Evolutionary conservation across 352 stramenopile genomes (phyloP).

Genomic region (Paralagenidium karlingii): DNA sequence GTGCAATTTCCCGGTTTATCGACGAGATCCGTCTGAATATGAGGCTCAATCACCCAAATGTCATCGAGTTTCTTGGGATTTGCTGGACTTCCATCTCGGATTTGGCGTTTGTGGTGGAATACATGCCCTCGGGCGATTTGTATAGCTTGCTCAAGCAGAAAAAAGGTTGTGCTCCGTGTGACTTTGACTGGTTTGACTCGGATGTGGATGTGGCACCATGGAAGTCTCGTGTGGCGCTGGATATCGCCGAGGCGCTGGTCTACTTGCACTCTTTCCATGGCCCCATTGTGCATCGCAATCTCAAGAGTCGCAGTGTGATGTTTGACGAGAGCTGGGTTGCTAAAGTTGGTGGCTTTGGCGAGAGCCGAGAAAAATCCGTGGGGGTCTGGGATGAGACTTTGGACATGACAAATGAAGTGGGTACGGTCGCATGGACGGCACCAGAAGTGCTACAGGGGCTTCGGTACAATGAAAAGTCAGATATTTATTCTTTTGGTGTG

Average conservation of each 20-base stretch:
- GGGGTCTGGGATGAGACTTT: conserved; percentile 10
- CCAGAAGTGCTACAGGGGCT: conserved; percentile 19
- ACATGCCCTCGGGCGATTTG: conserved; percentile 31
- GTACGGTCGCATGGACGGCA: conserved; percentile 23
- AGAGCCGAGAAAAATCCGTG: conserved; percentile 25
- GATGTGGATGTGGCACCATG: conserved; percentile 7
- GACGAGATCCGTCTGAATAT: conserved; percentile 53
- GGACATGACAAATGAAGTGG: conserved; percentile 17
- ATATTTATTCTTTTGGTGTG: conserved; percentile 23
- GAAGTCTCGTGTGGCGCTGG: conserved; percentile 27
- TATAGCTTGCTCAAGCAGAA: conserved; percentile 14
- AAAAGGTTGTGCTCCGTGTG: conserved; percentile 6
- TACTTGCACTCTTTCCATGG: conserved; percentile 35
- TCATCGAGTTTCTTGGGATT: conserved; percentile 33
- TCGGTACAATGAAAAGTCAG: conserved; percentile 5
- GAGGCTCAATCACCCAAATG: conserved; percentile 36
- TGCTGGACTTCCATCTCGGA: conserved; percentile 33
- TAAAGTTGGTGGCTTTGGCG: conserved; percentile 46
- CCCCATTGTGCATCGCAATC: conserved; percentile 34
- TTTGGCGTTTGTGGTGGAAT: conserved; percentile 31
- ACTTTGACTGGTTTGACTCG: conserved; percentile 20
- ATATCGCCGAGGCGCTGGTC: conserved; percentile 30
- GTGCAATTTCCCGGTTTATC: conserved; percentile 30
- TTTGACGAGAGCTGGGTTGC: conserved; percentile 14
- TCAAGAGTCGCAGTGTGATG: conserved; percentile 40